Evolutionary conservation across 2,329 filamentous ascomycete genomes (phyloP), one percentile per base, ranked within the genome.

Genomic region (Dryadomyces quercus-mongolicae): DNA sequence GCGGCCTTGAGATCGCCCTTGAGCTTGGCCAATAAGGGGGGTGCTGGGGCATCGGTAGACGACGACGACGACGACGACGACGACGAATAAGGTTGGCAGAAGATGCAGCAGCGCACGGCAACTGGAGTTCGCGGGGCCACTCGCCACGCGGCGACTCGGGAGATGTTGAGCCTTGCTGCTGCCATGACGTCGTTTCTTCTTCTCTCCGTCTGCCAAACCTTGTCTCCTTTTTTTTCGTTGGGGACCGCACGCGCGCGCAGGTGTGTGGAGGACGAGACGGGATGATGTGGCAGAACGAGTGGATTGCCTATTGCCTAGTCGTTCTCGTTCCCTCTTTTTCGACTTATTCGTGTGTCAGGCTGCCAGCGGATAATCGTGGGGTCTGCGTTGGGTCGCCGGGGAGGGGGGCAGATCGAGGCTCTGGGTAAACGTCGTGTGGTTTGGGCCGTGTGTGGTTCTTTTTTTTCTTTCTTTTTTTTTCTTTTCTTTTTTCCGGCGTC

Each of bases 1-100:
- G 82, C 81, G 10, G 73, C 68, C 70, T 86, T 86, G 58, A 86
- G 72, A 61, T 86, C 82, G 59, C 66, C 68, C 63, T 79, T 80
- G 62, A 82, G 70, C 67, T 75, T 78, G 53, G 71, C 66, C 46
- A 80, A 67, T 9, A 80, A 66, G 12, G 76, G 72, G 43, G 76
- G 75, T 5, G 67, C 56, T 34, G 67, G 56, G 21, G 67, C 60
- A 5, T 68, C 62, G 57, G 40, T 7, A 15, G n/a, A 5, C 4
- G 16, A 34, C 16, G 31, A 5, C 31, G 70, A 5, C 4, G 16
- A 34, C 16, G 31, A 5, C 31, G 70, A 67, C 54, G 65, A 63
- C 44, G 66, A 64, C 45, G 70, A 66, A 60, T 64, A 69, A 6
- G 43, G n/a, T 20, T 53, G 56, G 49, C 20, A 31, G 13, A 34